Base-by-base conservation (phyloP, 495 filamentous ascomycete genomes). In the Diplogelasinospora grovesii region DNA sequence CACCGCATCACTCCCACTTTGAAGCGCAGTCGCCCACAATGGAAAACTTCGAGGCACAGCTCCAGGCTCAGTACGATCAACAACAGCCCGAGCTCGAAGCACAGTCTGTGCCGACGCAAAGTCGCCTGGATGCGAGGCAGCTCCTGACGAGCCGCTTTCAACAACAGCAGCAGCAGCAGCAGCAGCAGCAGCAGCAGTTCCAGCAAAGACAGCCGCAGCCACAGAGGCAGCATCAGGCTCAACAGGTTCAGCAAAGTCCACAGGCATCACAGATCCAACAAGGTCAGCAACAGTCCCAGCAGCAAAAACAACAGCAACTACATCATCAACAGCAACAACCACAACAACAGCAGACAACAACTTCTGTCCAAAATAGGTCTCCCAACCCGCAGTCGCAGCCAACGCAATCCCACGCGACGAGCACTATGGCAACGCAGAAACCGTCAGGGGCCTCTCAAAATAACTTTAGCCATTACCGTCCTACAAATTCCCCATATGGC, bases 41-140 rank as follows among this genome's bases (percentile, higher is more conserved):
- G 44, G 56, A 60, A n/a, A 52, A 49, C 37, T 57, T 54, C 21
- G 53, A 57, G 11, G 53, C 56, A 13, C 58, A 61, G 27, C 44
- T 60, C 20, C 53, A 61, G 39, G 59, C 53, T 5, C 59, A 60
- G 28, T 27, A 57, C 3, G 56, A 55, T n/a, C n/a, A n/a, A 23
- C 58, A 57, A 25, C 43, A 52, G 29, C 28, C 33, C n/a, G 47
- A 59, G 14, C 9, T 39, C 16, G 56, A 56, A 27, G 14, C 50
- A 24, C 43, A 41, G 14, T 15, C 45, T 4, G 8, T 39, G n/a
- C 15, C 47, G 7, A 21, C 45, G 3, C 45, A 51, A 24, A 15
- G 7, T 30, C 44, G 31, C 38, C 19, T 48, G 29, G 38, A 47
- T 31, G 27, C 42, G 22, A 23, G 50, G 6, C 51, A 41, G 7